Evolutionary conservation across 768 basidiomycete genomes (phyloP), one percentile per base, ranked within the genome.

Genomic region (Lanmaoa pseudosensibilis): DNA sequence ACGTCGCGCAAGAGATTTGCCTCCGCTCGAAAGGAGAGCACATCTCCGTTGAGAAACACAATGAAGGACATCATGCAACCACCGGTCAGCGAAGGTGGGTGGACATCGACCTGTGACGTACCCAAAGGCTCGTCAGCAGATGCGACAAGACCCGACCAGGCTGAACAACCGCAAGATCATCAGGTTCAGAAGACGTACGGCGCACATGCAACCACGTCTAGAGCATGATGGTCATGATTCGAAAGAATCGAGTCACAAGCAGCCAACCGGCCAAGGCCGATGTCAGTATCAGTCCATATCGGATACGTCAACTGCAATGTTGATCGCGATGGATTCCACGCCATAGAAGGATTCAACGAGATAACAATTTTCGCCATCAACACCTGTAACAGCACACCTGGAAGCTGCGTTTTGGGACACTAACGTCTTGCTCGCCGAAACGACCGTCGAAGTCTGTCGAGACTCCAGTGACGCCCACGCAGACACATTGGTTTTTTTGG

Each of bases 401-500:
- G 46, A 37, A 38, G 43, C 25, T 47, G 32, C 18, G 43, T 33
- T 43, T 27, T 30, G 12, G 21, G 16, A 46, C 34, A 25, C 32
- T n/a, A 30, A 25, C 3, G 5, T 30, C 23, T 40, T n/a, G 16
- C 38, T 21, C 27, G 10, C 36, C 32, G n/a, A n/a, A n/a, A n/a
- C n/a, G 36, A 41, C 12, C 12, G 27, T n/a, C n/a, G n/a, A n/a
- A n/a, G n/a, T n/a, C n/a, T n/a, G 19, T 36, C 23, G 32, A 34
- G 32, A 37, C 25, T 36, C 37, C 30, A 37, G 21, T 0, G 36
- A 23, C 43, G 6, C 36, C 50, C 36, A 23, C 61, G 52, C 52
- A 53, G 57, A 46, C 25, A 21, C 57, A 38, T 61, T 52, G 32
- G 27, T 30, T 34, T 52, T 23, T 49, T 36, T 5, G 23, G 19